Evolutionary conservation across 2,329 filamentous ascomycete genomes (phyloP).

Genomic region (Epichloe festucae): DNA sequence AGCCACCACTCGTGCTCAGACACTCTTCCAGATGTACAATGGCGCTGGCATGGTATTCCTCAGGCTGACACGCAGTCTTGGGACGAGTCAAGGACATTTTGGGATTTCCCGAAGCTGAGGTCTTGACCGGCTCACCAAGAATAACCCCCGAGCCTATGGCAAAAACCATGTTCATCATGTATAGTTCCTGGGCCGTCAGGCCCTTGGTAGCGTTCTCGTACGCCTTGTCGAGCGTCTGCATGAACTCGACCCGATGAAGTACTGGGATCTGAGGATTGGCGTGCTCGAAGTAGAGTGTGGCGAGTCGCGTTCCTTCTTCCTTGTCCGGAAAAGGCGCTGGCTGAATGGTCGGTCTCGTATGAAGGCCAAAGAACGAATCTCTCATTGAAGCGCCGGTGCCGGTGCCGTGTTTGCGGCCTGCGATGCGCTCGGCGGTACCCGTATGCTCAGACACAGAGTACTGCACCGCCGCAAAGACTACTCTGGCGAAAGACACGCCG

Average conservation of each 20-base stretch:
- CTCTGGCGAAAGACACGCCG: conserved; percentile 85
- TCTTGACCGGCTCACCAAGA: conserved; percentile 49
- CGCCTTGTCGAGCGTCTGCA: conserved; percentile 72
- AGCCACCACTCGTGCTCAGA: conserved; percentile 73
- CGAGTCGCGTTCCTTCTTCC: conserved; percentile 58
- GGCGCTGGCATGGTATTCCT: conserved; percentile 91
- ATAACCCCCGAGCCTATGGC: conserved; percentile 93
- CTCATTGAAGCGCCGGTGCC: conserved; percentile 59
- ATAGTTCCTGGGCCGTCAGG: conserved; percentile 69
- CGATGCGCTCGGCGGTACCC: conserved; percentile 22
- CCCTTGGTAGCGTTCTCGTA: conserved; percentile 57
- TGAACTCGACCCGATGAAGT: conserved; percentile 78
- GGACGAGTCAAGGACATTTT: conserved; percentile 18
- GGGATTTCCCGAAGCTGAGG: conserved; percentile 25
- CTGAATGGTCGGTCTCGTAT: conserved; percentile 78
- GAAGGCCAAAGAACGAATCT: conserved; percentile 93
- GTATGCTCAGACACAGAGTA: conserved; percentile 50
- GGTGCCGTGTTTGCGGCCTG: conserved; percentile 30
- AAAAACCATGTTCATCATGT: conserved; percentile 92
- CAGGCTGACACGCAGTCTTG: conserved; percentile 53
- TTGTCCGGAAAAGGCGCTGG: conserved; percentile 73
- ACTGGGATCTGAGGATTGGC: conserved; percentile 94
- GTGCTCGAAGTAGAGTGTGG: conserved; percentile 85
- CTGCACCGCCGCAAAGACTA: conserved; percentile 89
- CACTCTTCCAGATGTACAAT: conserved; percentile 86